Base-by-base conservation (phyloP, 2,329 filamentous ascomycete species). In the Tolypocladium ovalisporum region DNA sequence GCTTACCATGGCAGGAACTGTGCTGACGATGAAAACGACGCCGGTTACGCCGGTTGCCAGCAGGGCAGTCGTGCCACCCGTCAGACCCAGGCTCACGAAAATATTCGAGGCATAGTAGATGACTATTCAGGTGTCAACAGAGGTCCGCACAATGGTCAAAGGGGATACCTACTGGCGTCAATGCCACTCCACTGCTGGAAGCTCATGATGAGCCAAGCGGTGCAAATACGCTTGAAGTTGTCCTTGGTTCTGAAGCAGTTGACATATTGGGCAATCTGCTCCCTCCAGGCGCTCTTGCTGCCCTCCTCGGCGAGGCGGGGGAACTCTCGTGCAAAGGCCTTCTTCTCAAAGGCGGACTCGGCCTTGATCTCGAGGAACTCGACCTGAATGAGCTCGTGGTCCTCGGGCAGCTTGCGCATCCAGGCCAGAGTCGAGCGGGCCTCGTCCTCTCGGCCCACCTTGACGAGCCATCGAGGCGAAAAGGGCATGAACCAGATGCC, bases 321-420 rank as follows among this genome's bases (percentile, higher is more conserved):
- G 57, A 79, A 79, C 29, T 85, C 77, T 60, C 87, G 84, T 0
- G 81, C 80, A 12, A 86, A 77, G 1, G 82, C 83, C 37, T 84
- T 81, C 71, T 90, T 88, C 70, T 93, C 88, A 63, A 93, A 93
- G 34, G 88, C 70, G 0, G 83, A 84, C 68, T 90, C 87, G 0
- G 88, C 87, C 70, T 89, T 89, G 73, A 93, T 92, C 68, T 93
- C 89, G n/a, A 89, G 79, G 65, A 87, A 90, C 65, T 93, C 89
- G 3, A 89, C 75, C 62, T 88, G 82, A 37, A 93, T 79, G 0
- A 88, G 77, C 54, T 89, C 83, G 64, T 90, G 79, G 60, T 87
- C 80, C 17, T 74, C 66, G 0, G 81, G 69, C 0, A 90, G 76
- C 7, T 79, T 79, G 37, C 89, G 83, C 9, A 93, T 80, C 56